Evolutionary conservation across 139 green algal species (phyloP).

Genomic region (Chlorella sp.): DNA sequence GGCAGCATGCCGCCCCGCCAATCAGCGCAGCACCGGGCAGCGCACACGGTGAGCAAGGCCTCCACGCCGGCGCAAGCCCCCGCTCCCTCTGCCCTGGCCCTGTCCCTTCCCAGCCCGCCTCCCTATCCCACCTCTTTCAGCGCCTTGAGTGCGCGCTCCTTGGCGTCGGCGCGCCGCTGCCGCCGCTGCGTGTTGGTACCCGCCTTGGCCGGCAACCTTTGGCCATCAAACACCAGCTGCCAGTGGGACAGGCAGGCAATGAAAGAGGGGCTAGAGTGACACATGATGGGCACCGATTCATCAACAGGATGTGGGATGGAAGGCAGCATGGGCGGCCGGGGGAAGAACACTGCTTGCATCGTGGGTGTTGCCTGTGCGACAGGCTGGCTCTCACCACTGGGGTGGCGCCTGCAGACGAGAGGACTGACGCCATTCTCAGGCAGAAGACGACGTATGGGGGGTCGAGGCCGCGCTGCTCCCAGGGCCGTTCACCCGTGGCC

Average conservation of each 20-base stretch:
- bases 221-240: constrained; percentile 56
- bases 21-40: too few relatives aligned
- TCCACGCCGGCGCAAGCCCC: too few relatives aligned
- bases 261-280: too few relatives aligned
- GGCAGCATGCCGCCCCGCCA: too few relatives aligned
- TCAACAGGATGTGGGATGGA: neutral
- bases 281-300: too few relatives aligned
- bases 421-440: constrained; percentile 78
- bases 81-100: too few relatives aligned
- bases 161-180: constrained; percentile 18
- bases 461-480: constrained; percentile 6
- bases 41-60: too few relatives aligned
- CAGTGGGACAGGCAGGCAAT: neutral
- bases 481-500: constrained; percentile 58
- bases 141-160: neutral
- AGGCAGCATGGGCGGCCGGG: neutral
- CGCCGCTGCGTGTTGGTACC: constrained; percentile 35
- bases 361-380: neutral
- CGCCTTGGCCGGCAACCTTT: constrained; percentile 44
- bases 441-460: constrained; percentile 84
- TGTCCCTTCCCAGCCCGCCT: too few relatives aligned
- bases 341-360: neutral
- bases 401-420: constrained; percentile 73
- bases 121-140: neutral
- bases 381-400: constrained; percentile 60